These are phyloP conservation scores for Syncephalastrum racemosum DNA, from an alignment of 371 early-diverging fungal genomes.

Conservation along the genomic window DNA sequence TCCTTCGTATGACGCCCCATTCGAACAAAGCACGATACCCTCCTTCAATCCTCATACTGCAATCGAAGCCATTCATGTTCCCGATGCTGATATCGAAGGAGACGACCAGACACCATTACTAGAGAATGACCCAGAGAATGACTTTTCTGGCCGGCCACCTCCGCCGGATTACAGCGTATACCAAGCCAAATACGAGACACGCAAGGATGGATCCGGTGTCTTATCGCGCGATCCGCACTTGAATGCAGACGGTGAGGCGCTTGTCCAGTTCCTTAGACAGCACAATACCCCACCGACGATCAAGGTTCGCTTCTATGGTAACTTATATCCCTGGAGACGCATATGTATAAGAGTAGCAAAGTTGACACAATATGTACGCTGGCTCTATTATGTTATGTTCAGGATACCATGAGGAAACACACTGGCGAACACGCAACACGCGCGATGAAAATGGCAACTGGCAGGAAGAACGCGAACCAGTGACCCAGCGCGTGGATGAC, in stretches of 20 bases:
- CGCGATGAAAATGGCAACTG: conserved; percentile 40
- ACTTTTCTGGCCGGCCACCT: conserved; percentile 33
- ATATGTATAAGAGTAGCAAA: neutral
- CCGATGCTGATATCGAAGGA: too few relatives aligned
- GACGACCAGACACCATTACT: neutral
- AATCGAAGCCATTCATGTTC: too few relatives aligned
- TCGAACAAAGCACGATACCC: too few relatives aligned
- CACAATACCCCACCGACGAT: conserved; percentile 41
- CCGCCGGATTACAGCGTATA: conserved; percentile 45
- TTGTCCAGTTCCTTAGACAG: conserved; percentile 39
- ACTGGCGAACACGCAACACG: conserved; percentile 21
- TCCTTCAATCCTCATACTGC: too few relatives aligned
- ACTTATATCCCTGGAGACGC: neutral
- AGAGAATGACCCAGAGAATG: conserved; percentile 11
- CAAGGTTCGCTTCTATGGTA: conserved; percentile 41
- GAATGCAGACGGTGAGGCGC: conserved; percentile 46
- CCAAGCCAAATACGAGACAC: conserved; percentile 22
- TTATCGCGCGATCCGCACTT: conserved; percentile 40
- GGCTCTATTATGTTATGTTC: neutral
- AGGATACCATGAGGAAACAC: conserved; percentile 50
- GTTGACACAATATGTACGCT: neutral
- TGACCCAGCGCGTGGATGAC: conserved; percentile 14
- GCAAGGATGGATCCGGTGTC: conserved; percentile 13
- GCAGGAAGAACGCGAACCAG: conserved; percentile 23
- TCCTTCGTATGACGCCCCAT: too few relatives aligned